Base-by-base conservation (phyloP, 805 yeast genomes). In the Barnettozyma siamensis region DNA sequence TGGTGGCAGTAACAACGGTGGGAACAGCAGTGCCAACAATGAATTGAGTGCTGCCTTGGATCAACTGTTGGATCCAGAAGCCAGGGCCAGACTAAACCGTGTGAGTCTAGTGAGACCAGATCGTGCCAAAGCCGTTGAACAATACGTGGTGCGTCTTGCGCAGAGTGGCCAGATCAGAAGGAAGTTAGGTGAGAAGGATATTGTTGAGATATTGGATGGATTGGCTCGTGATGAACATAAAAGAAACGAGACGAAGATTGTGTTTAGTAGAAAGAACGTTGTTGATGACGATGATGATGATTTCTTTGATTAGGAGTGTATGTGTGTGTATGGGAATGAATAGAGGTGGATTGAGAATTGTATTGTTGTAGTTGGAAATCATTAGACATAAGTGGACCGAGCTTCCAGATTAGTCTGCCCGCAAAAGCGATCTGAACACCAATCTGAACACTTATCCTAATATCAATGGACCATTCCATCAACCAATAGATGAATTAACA, bases 71-170 rank as follows among this genome's bases (percentile, higher is more conserved):
- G 86, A 85, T 42, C 80, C 91, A 10, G 76, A 73, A 38, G 99
- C 98, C 1, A 72, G 94, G 35, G 97, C 91, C 56, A 72, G 99
- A 44, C 69, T 91, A 35, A 77, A 89, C 16, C 71, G 99, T 44
- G 94, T 91, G 16, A 69, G 88, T 23, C 74, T 93, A 58, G 99
- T 91, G 33, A 78, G 89, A 56, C 94, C 94, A 3, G 98, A 93
- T 40, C 71, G 97, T 42, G 98, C 95, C 1, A 73, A 75, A 38
- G 85, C 88, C 3, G 97, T 88, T 12, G 97, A 91, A 54, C 79
- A 81, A 47, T 78, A 91, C 53, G 65, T 91, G 34, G 64, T 83
- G 21, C 77, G 80, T 51, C 64, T 91, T 59, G 84, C 80, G 8
- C 77, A 79, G 45, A 72, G 83, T 49, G 97, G 97, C 2, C 87